Conservation (phyloP, 1,284 basidiomycete genomes). For the Ceratobasidium sp. region DNA sequence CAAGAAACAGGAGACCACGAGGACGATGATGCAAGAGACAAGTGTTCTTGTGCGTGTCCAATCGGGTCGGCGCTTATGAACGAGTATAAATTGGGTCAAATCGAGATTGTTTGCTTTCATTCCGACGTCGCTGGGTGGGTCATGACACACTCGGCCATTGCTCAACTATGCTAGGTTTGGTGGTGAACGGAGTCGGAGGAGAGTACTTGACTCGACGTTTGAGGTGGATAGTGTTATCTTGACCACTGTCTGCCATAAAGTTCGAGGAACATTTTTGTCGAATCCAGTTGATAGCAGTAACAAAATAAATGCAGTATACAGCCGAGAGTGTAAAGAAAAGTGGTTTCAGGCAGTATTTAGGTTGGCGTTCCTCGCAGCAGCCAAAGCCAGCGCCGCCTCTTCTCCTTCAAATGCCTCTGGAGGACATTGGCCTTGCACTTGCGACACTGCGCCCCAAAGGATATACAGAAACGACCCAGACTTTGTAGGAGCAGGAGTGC, state of each 20-base stretch:
- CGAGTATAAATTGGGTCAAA: conserved; percentile 5
- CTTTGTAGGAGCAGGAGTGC: conserved; percentile 74
- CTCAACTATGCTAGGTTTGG: conserved; percentile 29
- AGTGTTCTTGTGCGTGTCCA: conserved; percentile 17
- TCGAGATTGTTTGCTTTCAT: conserved; percentile 41
- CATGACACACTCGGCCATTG: conserved; percentile 45
- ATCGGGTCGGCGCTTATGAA: conserved; percentile 34
- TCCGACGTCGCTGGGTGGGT: conserved; percentile 41
- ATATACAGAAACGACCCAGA: conserved; percentile 78
- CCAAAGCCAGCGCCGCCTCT: conserved; percentile 50
- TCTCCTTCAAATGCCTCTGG: conserved; percentile 77
- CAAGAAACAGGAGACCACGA: conserved; percentile 6
- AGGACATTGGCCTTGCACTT: conserved; percentile 80
- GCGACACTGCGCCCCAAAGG: conserved; percentile 75
- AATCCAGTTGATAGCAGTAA: conserved; percentile 24
- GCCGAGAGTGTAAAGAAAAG: too few species aligned
- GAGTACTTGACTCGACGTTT: conserved; percentile 68
- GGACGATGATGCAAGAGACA: conserved; percentile 44
- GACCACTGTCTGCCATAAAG: conserved; percentile 75
- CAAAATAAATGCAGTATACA: conserved; percentile 1
- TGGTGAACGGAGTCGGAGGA: conserved; percentile 38
- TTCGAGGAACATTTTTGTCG: conserved; percentile 64
- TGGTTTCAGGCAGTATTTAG: not conserved
- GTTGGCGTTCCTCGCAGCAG: conserved; percentile 17
- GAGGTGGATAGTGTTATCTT: conserved; percentile 68